Percentiles rank a stretch among this genome's conserved stretches.
Evolutionary conservation across 352 stramenopile species (phyloP).

Genomic region (Phytopythium oedochilum): DNA sequence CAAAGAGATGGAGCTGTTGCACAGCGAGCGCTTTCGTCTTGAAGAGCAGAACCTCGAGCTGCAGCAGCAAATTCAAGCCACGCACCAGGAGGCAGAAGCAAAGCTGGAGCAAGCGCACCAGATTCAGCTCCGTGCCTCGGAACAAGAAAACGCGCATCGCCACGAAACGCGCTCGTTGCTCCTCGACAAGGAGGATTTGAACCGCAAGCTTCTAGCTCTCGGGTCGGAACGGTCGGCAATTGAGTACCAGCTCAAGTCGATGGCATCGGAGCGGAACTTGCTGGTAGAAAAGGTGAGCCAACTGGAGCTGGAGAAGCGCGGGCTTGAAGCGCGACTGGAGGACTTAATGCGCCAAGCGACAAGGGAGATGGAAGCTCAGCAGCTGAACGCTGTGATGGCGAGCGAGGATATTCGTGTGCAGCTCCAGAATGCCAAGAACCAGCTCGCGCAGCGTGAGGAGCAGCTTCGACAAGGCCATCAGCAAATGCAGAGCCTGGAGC

Average conservation of each 20-base stretch:
- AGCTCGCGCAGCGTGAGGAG: conserved; percentile 37
- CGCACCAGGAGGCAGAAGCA: conserved; percentile 29
- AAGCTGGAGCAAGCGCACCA: conserved; percentile 48
- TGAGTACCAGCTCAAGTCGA: conserved; percentile 38
- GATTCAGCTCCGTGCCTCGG: conserved; percentile 27
- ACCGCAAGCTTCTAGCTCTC: conserved; percentile 34
- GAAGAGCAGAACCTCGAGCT: conserved; percentile 61
- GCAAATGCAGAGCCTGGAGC: conserved; percentile 30
- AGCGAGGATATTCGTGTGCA: conserved; percentile 40
- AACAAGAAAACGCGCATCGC: conserved; percentile 48
- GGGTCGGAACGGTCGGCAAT: conserved; percentile 45
- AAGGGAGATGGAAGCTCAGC: conserved; percentile 39
- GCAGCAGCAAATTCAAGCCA: conserved; percentile 34
- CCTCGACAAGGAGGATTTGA: conserved; percentile 63
- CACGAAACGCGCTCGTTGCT: conserved; percentile 41
- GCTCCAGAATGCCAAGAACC: conserved; percentile 28
- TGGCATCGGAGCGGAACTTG: conserved; percentile 27
- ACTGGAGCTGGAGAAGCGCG: conserved; percentile 48
- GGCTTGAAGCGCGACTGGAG: conserved; percentile 42
- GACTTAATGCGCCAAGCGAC: conserved; percentile 45
- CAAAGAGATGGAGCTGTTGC: conserved; percentile 50
- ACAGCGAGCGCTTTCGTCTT: conserved; percentile 43
- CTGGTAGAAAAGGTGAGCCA: conserved; percentile 24
- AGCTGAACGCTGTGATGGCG: conserved; percentile 32
- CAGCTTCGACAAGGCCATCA: conserved; percentile 41